Conservation (phyloP, 2,329 filamentous ascomycete genomes). For the Stemphylium vesicarium region DNA sequence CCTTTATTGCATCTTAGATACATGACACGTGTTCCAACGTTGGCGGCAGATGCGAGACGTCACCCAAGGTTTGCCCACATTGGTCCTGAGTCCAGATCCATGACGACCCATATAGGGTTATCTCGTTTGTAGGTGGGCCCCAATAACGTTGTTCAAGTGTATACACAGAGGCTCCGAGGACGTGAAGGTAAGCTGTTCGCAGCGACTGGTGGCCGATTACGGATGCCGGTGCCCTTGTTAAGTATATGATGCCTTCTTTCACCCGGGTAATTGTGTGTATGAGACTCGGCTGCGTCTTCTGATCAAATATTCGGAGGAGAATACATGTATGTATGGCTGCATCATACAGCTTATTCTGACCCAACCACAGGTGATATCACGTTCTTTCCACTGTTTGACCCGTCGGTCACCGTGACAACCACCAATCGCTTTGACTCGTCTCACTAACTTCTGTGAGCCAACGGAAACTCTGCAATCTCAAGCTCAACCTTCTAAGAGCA, state of each 20-base stretch:
- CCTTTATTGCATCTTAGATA: no score
- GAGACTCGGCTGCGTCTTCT: background rate
- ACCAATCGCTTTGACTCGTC: background rate
- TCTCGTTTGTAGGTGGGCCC: background rate
- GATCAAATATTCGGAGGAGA: background rate
- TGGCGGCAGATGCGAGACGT: no score
- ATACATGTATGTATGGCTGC: background rate
- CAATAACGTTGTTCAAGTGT: background rate
- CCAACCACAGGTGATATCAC: background rate
- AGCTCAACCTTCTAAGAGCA: background rate
- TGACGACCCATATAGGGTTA: background rate
- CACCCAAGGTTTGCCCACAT: no score
- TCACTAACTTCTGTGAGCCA: background rate
- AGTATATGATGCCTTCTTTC: background rate
- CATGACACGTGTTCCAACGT: no score
- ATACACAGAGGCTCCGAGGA: background rate
- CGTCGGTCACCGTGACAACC: background rate
- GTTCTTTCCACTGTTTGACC: background rate
- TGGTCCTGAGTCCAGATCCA: background rate
- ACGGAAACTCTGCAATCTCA: no score
- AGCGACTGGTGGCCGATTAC: background rate
- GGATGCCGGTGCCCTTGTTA: background rate
- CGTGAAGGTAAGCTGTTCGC: background rate
- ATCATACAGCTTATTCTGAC: no score
- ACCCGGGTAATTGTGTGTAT: background rate